Evolutionary conservation across 164 flowering plant genomes (phyloP).

Genomic region (Hamamelis virginiana): DNA sequence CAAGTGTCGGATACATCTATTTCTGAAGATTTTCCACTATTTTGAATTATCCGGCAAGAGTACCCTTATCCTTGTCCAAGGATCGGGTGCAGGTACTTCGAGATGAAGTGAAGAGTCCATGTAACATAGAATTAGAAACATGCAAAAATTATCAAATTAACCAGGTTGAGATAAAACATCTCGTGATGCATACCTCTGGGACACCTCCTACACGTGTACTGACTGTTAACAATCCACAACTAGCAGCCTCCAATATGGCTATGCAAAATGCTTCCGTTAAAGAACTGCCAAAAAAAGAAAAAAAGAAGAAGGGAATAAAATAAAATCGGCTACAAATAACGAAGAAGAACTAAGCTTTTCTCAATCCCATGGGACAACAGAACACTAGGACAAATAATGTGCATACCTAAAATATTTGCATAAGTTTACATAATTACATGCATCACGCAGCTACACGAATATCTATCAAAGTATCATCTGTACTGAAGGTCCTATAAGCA

Average conservation of each 20-base stretch:
- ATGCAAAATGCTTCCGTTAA: conserved; percentile 98
- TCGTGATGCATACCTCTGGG: conserved; percentile 67
- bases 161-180: conserved; percentile 6
- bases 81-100: too few species aligned
- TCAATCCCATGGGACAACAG: not conserved
- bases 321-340: not conserved
- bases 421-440: too few species aligned
- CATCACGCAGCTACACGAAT: too few species aligned
- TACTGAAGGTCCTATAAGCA: too few species aligned
- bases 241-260: conserved; percentile 98
- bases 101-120: too few species aligned
- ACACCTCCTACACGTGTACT: conserved; percentile 99
- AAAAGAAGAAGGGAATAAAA: not conserved
- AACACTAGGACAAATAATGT: not conserved
- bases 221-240: conserved; percentile 97
- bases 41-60: too few species aligned
- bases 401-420: too few species aligned
- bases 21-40: too few species aligned
- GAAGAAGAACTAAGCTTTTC: not conserved
- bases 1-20: too few species aligned
- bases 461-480: too few species aligned
- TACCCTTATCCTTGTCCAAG: too few species aligned
- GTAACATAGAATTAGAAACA: too few species aligned
- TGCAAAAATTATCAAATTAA: not conserved
- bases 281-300: conserved; percentile 80